Conservation (phyloP, 805 yeast species). For the Huiozyma sinensis region DNA sequence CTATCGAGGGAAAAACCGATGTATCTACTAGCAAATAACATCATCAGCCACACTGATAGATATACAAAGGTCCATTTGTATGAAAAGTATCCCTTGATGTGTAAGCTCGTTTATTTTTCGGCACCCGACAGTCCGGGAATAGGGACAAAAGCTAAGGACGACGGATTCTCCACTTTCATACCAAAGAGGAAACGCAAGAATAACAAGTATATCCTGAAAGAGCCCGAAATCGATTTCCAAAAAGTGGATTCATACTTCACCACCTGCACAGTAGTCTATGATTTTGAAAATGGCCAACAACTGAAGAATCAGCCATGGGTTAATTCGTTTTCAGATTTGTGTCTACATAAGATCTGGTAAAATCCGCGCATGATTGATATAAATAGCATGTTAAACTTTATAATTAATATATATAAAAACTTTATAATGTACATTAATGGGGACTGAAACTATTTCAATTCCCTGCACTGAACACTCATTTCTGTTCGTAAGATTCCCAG, state of each 20-base stretch:
- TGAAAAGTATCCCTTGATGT: constrained; percentile 34
- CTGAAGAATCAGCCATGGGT: constrained; percentile 31
- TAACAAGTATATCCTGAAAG: constrained; percentile 6
- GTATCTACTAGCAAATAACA: constrained; percentile 41
- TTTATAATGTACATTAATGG: not conserved
- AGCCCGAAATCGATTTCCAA: constrained; percentile 16
- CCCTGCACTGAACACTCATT: not conserved
- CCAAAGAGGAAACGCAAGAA: constrained; percentile 13
- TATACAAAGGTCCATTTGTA: constrained; percentile 33
- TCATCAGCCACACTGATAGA: constrained; percentile 45
- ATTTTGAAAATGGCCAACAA: constrained; percentile 16
- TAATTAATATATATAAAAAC: not conserved
- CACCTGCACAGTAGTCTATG: constrained; percentile 12
- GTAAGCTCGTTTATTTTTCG: constrained; percentile 27
- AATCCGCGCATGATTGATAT: not conserved
- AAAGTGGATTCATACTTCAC: constrained; percentile 12
- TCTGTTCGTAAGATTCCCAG: constrained; percentile 74
- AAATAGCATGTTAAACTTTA: not conserved
- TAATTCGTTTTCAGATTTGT: constrained; percentile 43
- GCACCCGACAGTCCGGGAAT: constrained; percentile 2
- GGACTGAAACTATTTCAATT: not conserved
- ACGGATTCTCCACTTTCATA: constrained; percentile 17
- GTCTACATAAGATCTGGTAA: constrained; percentile 30
- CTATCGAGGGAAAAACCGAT: constrained; percentile 28
- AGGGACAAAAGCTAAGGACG: constrained; percentile 2